Evolutionary conservation across 192 early-diverging fungal genomes (phyloP), one percentile per base, ranked within the genome.

Genomic region (Obelidium mucronatum): DNA sequence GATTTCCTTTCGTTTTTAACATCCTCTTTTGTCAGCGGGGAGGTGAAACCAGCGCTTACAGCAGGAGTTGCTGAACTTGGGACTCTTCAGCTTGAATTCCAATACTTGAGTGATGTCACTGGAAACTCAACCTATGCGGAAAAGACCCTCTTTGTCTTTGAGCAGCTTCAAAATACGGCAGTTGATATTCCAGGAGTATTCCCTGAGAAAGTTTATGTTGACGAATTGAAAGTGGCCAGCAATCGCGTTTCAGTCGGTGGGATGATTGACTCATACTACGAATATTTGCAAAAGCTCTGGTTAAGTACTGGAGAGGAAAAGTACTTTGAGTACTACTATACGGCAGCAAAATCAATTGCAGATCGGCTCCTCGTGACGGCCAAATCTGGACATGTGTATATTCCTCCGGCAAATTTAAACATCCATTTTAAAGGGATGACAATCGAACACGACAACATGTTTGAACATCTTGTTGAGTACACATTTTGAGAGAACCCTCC

Each of bases 41-140:
- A 11, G 59, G 8, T 8, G 59, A 11, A 61, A 19, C 8, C 15
- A 28, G 31, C 11, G 11, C 11, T 31, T 28, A 11, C 28, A 28
- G 30, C 52, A 30, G 48, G 67, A 2, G 37, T 81, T 36, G 78
- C 84, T 6, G 74, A 79, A 37, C 63, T 77, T 17, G 94, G 94
- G 42, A 90, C 93, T 0, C 79, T 94, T 36, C 92, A 94, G 67
- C 82, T 96, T 35, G 95, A 96, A 80, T 93, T 93, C 77, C 86
- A 88, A 73, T 91, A 93, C 39, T 84, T 96, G 26, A 92, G 91
- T 5, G 83, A 92, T 65, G 80, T 95, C 22, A 94, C 93, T 17
- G 91, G 91, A 5, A 82, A 95, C 75, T 84, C 86, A 34, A 80
- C 67, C 1, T 96, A 93, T 76, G 42, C 69, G n/a, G 60, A 82